Conservation (phyloP, 345 rosid species). For the Brassica juncea region DNA sequence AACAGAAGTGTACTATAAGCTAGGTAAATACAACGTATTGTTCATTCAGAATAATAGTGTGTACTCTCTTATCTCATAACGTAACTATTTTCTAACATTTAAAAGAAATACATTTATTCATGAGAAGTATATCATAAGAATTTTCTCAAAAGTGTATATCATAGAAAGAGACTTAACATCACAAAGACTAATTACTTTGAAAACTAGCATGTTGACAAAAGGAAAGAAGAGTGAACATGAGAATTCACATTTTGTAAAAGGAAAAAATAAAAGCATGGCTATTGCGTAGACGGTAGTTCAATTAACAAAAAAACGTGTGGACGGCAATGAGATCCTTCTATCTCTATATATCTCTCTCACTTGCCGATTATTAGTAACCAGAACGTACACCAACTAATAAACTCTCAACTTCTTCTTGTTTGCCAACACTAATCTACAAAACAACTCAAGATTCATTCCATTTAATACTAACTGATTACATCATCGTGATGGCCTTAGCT, state of each 20-base stretch:
- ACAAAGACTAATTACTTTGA: neutral
- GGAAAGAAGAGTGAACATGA: neutral
- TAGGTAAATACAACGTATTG: slow-evolving; percentile 28
- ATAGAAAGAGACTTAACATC: neutral
- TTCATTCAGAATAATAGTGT: neutral
- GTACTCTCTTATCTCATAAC: no score
- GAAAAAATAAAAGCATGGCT: neutral
- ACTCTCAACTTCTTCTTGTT: neutral
- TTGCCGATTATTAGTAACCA: neutral
- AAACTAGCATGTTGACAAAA: neutral
- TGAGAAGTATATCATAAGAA: neutral
- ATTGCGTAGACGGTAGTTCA: neutral
- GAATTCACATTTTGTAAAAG: neutral
- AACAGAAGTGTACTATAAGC: neutral
- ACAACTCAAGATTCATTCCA: neutral
- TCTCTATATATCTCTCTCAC: neutral
- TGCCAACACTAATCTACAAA: neutral
- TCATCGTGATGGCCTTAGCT: neutral
- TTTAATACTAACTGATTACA: neutral
- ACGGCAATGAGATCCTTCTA: neutral
- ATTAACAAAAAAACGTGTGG: neutral
- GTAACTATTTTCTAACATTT: neutral
- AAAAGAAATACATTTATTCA: neutral
- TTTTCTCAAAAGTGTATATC: neutral
- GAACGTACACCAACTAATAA: neutral